Conservation (phyloP, 305 asterid genomes). For the Ruellia speciosa region DNA sequence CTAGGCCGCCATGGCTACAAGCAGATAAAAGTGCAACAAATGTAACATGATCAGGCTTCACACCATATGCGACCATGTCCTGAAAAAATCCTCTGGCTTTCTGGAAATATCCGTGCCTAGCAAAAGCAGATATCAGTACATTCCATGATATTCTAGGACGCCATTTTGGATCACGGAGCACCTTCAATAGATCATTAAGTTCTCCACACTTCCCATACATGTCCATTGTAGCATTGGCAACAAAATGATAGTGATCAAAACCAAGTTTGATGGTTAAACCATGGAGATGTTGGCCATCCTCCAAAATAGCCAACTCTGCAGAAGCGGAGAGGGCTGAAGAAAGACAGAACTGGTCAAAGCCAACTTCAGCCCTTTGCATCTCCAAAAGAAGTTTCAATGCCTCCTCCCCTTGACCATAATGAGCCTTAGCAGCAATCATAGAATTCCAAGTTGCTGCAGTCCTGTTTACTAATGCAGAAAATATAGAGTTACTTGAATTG, state of each 20-base stretch:
- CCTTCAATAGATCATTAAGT: conserved; percentile 47
- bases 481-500: conserved; percentile 48
- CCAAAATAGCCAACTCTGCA: conserved; percentile 62
- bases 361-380: conserved; percentile 67
- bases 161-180: conserved; percentile 47
- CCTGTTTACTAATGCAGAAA: conserved; percentile 32
- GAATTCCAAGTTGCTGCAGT: conserved; percentile 69
- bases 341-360: conserved; percentile 67
- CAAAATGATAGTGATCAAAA: conserved; percentile 40
- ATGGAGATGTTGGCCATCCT: conserved; percentile 69
- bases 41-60: conserved; percentile 64
- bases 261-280: conserved; percentile 64
- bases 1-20: conserved; percentile 85
- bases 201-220: conserved; percentile 93
- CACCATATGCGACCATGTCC: conserved; percentile 53
- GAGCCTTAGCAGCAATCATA: conserved; percentile 73
- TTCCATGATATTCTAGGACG: conserved; percentile 69
- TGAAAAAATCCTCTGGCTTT: conserved; percentile 52
- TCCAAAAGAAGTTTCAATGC: conserved; percentile 56
- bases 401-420: conserved; percentile 69
- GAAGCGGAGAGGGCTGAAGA: conserved; percentile 72
- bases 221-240: conserved; percentile 60
- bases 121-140: conserved; percentile 54
- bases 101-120: conserved; percentile 64
- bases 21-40: conserved; percentile 84